Base-by-base conservation (phyloP, 176 grass and related monocot species). In the Aegilops tauschii region DNA sequence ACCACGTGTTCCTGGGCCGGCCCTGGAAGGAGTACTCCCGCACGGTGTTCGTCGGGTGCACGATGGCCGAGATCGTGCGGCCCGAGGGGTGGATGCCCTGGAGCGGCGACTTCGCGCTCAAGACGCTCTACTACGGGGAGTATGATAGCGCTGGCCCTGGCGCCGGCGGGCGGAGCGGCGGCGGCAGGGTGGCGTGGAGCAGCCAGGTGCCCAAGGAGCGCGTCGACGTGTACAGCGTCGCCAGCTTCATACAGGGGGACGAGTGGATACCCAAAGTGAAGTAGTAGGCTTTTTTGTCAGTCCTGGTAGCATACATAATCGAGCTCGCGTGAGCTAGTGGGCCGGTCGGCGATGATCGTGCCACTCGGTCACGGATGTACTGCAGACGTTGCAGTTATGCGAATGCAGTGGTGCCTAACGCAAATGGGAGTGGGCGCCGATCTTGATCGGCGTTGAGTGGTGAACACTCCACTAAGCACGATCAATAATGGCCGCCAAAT, bases 21-120 rank as follows among this genome's bases (percentile, higher is more conserved):
- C 97, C 94, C 0, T 99, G 97, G 97, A 99, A 99, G 89, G 92
- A 94, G 90, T 99, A 96, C 89, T 99, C 97, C 0, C 88, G 97
- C 54, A 96, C 92, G 9, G 92, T 99, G 71, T 93, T 87, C 84
- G 54, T 96, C 47, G 80, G 89, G 27, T 96, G 92, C 80, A 64
- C 68, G 12, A 80, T 99, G 71, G 71, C 87, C 1, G 84, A 96
- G 80, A 94, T 99, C 83, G 89, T 99, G 47, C 78, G 87, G 82
- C 94, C 94, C 18, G 83, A 87, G 72, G 97, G 97, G 31, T 96
- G 97, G 97, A 56, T 96, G 85, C 39, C 76, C 0, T 99, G 92
- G 90, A 93, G 12, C 17, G 94, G 94, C 11, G 92, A 96, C 84
- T 99, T 99, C 84, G 97, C 92, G 77, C 92, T 99, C 76, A 67